These are phyloP conservation scores for Plasmodium berghei DNA, from an alignment of 169 alveolate species.

Conservation along the genomic window DNA sequence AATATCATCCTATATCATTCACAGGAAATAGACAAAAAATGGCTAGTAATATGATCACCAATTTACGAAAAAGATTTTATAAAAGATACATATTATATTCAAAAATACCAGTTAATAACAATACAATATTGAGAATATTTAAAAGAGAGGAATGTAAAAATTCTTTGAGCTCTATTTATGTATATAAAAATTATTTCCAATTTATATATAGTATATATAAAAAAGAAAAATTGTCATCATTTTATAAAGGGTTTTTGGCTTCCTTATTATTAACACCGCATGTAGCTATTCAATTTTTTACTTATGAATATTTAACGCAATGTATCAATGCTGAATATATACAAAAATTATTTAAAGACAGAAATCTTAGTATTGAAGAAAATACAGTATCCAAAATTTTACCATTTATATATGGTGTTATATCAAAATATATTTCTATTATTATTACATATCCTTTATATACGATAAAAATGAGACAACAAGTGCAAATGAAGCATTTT, in stretches of 20 bases:
- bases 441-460: constrained; percentile 68
- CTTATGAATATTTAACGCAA: constrained; percentile 59
- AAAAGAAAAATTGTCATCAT: constrained; percentile 48
- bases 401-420: constrained; percentile 66
- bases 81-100: constrained; percentile 42
- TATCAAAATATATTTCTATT: constrained; percentile 66
- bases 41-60: constrained; percentile 14
- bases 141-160: constrained; percentile 73
- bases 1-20: constrained; percentile 60
- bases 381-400: constrained; percentile 29
- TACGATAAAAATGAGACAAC: constrained; percentile 75
- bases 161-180: constrained; percentile 23
- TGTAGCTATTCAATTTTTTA: constrained; percentile 68
- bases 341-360: constrained; percentile 6
- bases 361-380: constrained; percentile 20
- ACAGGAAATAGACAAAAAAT: constrained; percentile 34
- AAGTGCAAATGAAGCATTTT: constrained; percentile 60
- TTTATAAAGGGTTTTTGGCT: constrained; percentile 69
- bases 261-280: constrained; percentile 66
- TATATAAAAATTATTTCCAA: constrained; percentile 64
- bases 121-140: constrained; percentile 40
- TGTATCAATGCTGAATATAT: constrained; percentile 35
- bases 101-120: constrained; percentile 19
- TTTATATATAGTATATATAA: constrained; percentile 63
- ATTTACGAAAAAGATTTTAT: constrained; percentile 46